phyloP scores from a whole-genome alignment of 371 early-diverging fungal species.

The Haplosporangium sp. region DNA sequence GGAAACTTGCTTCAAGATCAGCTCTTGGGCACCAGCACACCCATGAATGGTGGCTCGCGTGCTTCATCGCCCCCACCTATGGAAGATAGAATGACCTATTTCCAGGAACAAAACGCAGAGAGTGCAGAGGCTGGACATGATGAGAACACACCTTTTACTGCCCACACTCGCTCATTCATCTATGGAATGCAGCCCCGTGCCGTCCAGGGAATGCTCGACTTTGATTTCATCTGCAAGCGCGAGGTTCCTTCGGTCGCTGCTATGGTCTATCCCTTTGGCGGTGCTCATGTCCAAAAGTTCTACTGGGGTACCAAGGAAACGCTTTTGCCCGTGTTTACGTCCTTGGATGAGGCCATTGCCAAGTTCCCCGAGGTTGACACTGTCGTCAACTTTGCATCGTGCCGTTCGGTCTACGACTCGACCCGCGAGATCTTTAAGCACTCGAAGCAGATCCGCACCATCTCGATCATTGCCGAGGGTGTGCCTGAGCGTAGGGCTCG shows the following conservation, averaged over 20 bases:
- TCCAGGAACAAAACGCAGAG: constrained; percentile 52
- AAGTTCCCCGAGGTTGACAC: constrained; percentile 94
- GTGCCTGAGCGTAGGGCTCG: constrained; percentile 97
- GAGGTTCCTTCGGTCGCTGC: constrained; percentile 96
- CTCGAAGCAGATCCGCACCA: constrained; percentile 85
- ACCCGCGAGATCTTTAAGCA: constrained; percentile 88
- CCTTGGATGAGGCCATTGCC: constrained; percentile 85
- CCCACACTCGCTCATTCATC: constrained; percentile 91
- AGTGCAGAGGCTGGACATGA: constrained; percentile 23
- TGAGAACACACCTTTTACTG: constrained; percentile 83
- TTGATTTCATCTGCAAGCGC: constrained; percentile 98
- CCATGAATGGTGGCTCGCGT: constrained; percentile 36
- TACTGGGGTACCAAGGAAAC: constrained; percentile 99
- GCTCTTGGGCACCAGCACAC: constrained; percentile 62
- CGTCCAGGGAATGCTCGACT: constrained; percentile 99
- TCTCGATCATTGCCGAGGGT: constrained; percentile 99
- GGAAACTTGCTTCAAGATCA: constrained; percentile 75
- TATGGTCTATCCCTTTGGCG: constrained; percentile 99
- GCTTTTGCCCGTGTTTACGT: constrained; percentile 91
- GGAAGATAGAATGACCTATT: constrained; percentile 70
- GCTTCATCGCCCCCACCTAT: constrained; percentile 56
- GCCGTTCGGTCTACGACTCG: constrained; percentile 92
- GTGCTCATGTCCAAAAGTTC: constrained; percentile 97
- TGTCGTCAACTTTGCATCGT: constrained; percentile 97
- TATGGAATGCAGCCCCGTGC: constrained; percentile 99